A percentile compares a stretch with the other conserved stretches of the same genome.
phyloP scores from a whole-genome alignment of 495 filamentous ascomycete genomes.

The Trichocladium uniseriatum region DNA sequence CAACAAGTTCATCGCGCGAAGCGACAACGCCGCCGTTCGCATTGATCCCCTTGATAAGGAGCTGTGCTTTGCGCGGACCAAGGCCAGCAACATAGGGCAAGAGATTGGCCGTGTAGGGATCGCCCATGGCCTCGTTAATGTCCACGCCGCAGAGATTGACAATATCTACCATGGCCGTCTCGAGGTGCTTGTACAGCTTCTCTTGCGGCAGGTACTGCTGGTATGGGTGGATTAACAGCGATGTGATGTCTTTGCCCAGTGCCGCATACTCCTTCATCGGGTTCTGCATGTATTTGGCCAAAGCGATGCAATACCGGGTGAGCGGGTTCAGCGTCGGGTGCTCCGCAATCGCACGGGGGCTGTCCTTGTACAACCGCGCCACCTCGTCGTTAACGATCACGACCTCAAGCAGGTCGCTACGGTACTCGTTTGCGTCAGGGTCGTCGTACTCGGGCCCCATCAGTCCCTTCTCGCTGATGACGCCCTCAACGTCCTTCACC shows the following conservation, averaged over 20 bases:
- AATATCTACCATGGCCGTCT: slow-evolving; percentile 94
- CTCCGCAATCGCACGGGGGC: slow-evolving; percentile 67
- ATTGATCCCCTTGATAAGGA: slow-evolving; percentile 83
- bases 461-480: slow-evolving; percentile 66
- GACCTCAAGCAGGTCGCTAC: slow-evolving; percentile 69
- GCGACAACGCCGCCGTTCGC: slow-evolving; percentile 72
- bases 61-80: slow-evolving; percentile 82
- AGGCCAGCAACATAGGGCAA: slow-evolving; percentile 88
- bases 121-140: slow-evolving; percentile 78
- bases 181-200: slow-evolving; percentile 72
- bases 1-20: slow-evolving; percentile 75
- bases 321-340: slow-evolving; percentile 68
- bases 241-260: slow-evolving; percentile 75
- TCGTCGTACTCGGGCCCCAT: slow-evolving; percentile 64
- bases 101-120: slow-evolving; percentile 71
- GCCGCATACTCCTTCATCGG: slow-evolving; percentile 94
- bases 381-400: slow-evolving; percentile 94
- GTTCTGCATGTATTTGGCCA: slow-evolving; percentile 86
- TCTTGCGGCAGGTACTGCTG: slow-evolving; percentile 83
- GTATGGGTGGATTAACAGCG: slow-evolving; percentile 77
- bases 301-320: slow-evolving; percentile 76
- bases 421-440: slow-evolving; percentile 50
- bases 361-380: slow-evolving; percentile 86
- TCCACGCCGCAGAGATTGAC: slow-evolving; percentile 94
- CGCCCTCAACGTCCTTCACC: slow-evolving; percentile 63